Evolutionary conservation across 2,329 filamentous ascomycete species (phyloP).

Genomic region (Leptographium radiaticola): DNA sequence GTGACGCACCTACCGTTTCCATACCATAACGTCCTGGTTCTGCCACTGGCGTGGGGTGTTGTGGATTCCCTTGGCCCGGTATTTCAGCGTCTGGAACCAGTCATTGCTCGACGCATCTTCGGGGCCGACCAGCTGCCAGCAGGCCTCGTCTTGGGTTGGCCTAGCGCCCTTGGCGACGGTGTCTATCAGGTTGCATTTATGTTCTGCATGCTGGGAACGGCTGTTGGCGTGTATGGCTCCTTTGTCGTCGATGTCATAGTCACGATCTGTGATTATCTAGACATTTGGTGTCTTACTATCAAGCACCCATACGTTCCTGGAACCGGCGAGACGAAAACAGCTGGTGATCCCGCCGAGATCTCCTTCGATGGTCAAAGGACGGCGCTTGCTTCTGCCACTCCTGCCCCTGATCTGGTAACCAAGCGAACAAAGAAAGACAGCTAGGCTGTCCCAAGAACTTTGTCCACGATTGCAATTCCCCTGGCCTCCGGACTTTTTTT

Average conservation of each 20-base stretch:
- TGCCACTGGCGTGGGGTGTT: slow-evolving; percentile 68
- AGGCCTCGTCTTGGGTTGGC: slow-evolving; percentile 46
- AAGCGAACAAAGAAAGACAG: background rate
- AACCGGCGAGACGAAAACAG: background rate
- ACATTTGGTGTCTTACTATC: slow-evolving; percentile 97
- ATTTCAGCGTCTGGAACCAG: slow-evolving; percentile 36
- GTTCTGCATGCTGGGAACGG: slow-evolving; percentile 75
- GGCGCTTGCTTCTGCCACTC: background rate
- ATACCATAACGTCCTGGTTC: slow-evolving; percentile 72
- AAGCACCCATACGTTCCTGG: slow-evolving; percentile 59
- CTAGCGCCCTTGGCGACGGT: slow-evolving; percentile 57
- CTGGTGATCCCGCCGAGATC: background rate
- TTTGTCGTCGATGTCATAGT: slow-evolving; percentile 97
- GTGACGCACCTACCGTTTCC: slow-evolving; percentile 80
- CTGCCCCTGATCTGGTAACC: background rate
- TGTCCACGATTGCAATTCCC: background rate
- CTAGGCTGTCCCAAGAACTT: background rate
- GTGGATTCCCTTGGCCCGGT: slow-evolving; percentile 66
- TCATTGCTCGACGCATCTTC: slow-evolving; percentile 4
- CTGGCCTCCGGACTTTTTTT: no score
- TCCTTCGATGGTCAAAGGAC: background rate
- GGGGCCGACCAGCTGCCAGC: slow-evolving; percentile 1
- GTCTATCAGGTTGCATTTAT: slow-evolving; percentile 76
- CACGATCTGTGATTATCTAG: slow-evolving; percentile 93
- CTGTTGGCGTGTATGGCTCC: slow-evolving; percentile 86